Evolutionary conservation across 148 eudicot genomes (phyloP).

Genomic region (Rhododendron kiyosumense): DNA sequence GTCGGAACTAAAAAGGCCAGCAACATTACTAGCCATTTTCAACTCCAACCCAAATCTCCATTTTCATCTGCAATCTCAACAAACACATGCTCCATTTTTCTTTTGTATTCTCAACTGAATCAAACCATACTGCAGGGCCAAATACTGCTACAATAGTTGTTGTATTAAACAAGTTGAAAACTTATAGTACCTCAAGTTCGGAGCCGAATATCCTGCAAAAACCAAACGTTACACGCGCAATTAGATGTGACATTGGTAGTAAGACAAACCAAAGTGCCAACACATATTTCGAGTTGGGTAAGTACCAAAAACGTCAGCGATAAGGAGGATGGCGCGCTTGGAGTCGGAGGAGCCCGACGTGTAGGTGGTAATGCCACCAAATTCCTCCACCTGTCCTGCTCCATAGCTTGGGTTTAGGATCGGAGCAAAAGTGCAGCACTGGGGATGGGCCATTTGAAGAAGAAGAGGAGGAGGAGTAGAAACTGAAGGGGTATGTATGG

Average conservation of each 20-base stretch:
- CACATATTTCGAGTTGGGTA: not conserved
- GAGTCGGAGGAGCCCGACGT: constrained; percentile 40
- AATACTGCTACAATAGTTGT: too few species aligned
- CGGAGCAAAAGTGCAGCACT: constrained; percentile 11
- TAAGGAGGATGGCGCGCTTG: constrained; percentile 38
- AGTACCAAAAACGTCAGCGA: constrained; percentile 52
- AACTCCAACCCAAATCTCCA: too few species aligned
- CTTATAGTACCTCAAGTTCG: constrained; percentile 41
- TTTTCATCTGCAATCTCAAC: too few species aligned
- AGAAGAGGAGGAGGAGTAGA: too few species aligned
- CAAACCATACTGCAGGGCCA: too few species aligned
- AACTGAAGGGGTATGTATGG: too few species aligned
- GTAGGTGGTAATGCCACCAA: constrained; percentile 22
- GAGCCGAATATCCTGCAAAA: constrained; percentile 53
- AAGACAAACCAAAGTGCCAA: too few species aligned
- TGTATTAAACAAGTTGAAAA: not conserved
- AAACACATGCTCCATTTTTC: not conserved
- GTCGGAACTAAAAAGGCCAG: too few species aligned
- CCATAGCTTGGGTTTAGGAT: constrained; percentile 9
- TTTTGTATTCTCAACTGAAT: too few species aligned
- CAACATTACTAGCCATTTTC: not conserved
- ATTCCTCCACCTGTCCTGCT: constrained; percentile 8
- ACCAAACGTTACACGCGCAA: not conserved
- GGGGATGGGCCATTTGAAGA: constrained; percentile 2
- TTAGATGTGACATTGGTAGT: not conserved